phyloP scores from a whole-genome alignment of 208 protist genomes.

The Porcisia deanei region DNA sequence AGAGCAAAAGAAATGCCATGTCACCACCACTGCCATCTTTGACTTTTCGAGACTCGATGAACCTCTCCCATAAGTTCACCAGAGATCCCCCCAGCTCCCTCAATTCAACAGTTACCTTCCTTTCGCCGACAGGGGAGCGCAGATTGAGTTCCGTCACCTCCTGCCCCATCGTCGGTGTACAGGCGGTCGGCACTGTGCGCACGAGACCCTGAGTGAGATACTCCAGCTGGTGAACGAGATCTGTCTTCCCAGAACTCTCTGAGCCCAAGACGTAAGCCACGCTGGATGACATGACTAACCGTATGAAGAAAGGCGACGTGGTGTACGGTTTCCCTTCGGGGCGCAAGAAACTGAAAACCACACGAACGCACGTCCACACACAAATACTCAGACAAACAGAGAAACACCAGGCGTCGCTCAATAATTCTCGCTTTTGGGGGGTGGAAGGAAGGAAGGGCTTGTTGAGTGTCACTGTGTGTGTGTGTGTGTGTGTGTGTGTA shows the following conservation, averaged over 20 bases:
- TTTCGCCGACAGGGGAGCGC: not conserved
- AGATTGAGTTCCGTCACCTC: slow-evolving; percentile 48
- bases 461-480: slow-evolving; percentile 10
- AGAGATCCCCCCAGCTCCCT: slow-evolving; percentile 70
- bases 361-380: not conserved
- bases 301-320: not conserved
- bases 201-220: slow-evolving; percentile 37
- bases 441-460: not conserved
- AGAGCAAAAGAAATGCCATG: slow-evolving; percentile 49
- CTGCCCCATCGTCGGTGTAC: slow-evolving; percentile 68
- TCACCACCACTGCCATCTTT: slow-evolving; percentile 12
- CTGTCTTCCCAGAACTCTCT: slow-evolving; percentile 70
- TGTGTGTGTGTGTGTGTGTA: slow-evolving; percentile 2
- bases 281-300: slow-evolving; percentile 5
- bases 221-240: slow-evolving; percentile 57
- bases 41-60: slow-evolving; percentile 44
- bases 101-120: slow-evolving; percentile 47
- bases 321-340: no score
- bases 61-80: slow-evolving; percentile 62
- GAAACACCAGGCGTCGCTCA: not conserved
- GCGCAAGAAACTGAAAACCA: not conserved
- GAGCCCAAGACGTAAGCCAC: slow-evolving; percentile 72
- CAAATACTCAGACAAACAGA: no score
- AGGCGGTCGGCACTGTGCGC: slow-evolving; percentile 21
- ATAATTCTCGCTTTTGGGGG: not conserved